phyloP scores from a whole-genome alignment of 1,139 yeast species.

The Hansenula sp. region DNA sequence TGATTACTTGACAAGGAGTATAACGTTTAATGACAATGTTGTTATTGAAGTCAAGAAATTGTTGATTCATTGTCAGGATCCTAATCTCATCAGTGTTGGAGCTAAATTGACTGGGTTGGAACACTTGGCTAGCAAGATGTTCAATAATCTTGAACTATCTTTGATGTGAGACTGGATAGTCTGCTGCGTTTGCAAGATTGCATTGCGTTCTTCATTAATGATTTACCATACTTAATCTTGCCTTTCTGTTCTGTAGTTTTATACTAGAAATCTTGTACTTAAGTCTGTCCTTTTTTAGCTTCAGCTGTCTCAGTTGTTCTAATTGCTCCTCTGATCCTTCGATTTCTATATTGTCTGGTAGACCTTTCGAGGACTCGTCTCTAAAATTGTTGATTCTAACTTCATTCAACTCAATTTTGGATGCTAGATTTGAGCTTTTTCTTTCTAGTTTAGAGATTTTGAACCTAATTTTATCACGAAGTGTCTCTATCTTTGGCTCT shows the following conservation, averaged over 20 bases:
- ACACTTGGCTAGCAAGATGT: conserved; percentile 29
- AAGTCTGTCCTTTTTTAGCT: conserved; percentile 32
- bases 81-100: conserved; percentile 37
- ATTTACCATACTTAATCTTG: conserved; percentile 14
- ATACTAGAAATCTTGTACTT: conserved; percentile 28
- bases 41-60: conserved; percentile 38
- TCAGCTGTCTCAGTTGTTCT: conserved; percentile 31
- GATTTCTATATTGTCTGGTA: conserved; percentile 11
- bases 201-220: conserved; percentile 1
- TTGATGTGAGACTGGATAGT: conserved; percentile 10
- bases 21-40: conserved; percentile 34
- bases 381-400: conserved; percentile 25
- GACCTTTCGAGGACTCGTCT: conserved; percentile 6
- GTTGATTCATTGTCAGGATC: conserved; percentile 40
- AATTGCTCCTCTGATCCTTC: conserved; percentile 31
- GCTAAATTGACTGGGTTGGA: conserved; percentile 36
- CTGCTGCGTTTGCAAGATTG: not conserved
- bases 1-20: conserved; percentile 30
- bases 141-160: conserved; percentile 26
- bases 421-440: conserved; percentile 27
- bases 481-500: conserved; percentile 32
- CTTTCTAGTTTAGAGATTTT: conserved; percentile 32
- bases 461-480: conserved; percentile 32
- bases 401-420: conserved; percentile 31
- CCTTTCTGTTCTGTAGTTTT: conserved; percentile 25